phyloP scores from a whole-genome alignment of 2,329 filamentous ascomycete genomes.

The Microdochium bolleyi region DNA sequence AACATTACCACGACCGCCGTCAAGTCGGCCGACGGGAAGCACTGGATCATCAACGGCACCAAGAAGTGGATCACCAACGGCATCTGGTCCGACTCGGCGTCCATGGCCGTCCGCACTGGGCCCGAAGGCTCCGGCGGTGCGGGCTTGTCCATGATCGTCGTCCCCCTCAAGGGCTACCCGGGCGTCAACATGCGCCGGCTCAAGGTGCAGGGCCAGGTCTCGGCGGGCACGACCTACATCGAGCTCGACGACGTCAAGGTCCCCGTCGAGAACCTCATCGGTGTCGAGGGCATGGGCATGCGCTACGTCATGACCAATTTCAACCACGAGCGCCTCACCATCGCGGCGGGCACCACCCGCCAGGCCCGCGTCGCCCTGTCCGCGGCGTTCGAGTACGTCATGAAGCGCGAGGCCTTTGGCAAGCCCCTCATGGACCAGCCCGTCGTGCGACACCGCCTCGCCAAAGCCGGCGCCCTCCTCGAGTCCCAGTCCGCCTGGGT shows the following conservation, averaged over 20 bases:
- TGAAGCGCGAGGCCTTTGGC: conserved; percentile 29
- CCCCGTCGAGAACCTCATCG: conserved; percentile 62
- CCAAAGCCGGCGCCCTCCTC: conserved; percentile 59
- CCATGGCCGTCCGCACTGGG: conserved; percentile 68
- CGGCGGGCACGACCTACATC: conserved; percentile 66
- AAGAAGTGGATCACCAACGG: conserved; percentile 80
- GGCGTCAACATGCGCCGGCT: conserved; percentile 63
- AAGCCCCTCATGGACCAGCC: conserved; percentile 62
- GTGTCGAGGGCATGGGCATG: conserved; percentile 64
- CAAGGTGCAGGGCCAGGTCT: conserved; percentile 57
- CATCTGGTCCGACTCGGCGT: conserved; percentile 59
- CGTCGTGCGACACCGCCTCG: conserved; percentile 65
- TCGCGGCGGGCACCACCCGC: conserved; percentile 56
- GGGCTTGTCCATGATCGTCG: conserved; percentile 60
- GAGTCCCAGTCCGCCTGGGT: conserved; percentile 68
- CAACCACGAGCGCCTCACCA: conserved; percentile 67
- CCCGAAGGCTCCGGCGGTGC: conserved; percentile 44
- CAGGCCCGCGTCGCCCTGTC: conserved; percentile 37
- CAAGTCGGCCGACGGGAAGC: conserved; percentile 53
- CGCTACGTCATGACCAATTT: conserved; percentile 71
- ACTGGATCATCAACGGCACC: conserved; percentile 64
- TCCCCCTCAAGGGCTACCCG: conserved; percentile 58
- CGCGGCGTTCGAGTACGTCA: conserved; percentile 26
- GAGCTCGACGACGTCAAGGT: conserved; percentile 70
- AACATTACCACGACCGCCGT: conserved; percentile 62